Evolutionary conservation across 2,329 filamentous ascomycete species (phyloP).

Genomic region (Fusarium odoratissimum): DNA sequence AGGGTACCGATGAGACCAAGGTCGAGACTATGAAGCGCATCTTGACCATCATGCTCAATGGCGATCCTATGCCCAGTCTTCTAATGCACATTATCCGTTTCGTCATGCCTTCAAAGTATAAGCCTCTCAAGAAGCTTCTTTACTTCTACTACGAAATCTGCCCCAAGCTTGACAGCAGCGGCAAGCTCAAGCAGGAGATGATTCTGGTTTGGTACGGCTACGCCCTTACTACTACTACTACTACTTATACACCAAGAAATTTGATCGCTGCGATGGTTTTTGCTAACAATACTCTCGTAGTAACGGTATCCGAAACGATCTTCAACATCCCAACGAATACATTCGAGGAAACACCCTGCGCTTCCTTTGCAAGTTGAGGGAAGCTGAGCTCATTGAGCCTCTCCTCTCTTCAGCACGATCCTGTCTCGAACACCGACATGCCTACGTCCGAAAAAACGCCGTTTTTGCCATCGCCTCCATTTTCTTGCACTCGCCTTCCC

Average conservation of each 20-base stretch:
- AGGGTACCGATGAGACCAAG: slow-evolving; percentile 92
- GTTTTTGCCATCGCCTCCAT: slow-evolving; percentile 96
- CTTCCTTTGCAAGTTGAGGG: slow-evolving; percentile 95
- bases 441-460: slow-evolving; percentile 97
- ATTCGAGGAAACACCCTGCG: slow-evolving; percentile 97
- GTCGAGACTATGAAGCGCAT: slow-evolving; percentile 97
- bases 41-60: slow-evolving; percentile 97
- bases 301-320: slow-evolving; percentile 97
- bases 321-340: slow-evolving; percentile 98
- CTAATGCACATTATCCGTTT: slow-evolving; percentile 99
- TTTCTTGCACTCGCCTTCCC: slow-evolving; percentile 86
- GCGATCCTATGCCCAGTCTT: slow-evolving; percentile 92
- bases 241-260: background rate
- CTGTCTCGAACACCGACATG: slow-evolving; percentile 95
- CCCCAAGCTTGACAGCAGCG: slow-evolving; percentile 89
- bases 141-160: slow-evolving; percentile 99
- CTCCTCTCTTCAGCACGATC: slow-evolving; percentile 90
- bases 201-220: slow-evolving; percentile 88
- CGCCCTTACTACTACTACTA: background rate
- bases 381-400: slow-evolving; percentile 95
- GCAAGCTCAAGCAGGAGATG: slow-evolving; percentile 99
- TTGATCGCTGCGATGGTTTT: background rate
- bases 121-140: slow-evolving; percentile 95
- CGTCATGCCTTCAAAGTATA: slow-evolving; percentile 98
- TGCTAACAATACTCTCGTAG: slow-evolving; percentile 59